phyloP scores from a whole-genome alignment of 176 grass and related monocot genomes.

The Dactylis glomerata region DNA sequence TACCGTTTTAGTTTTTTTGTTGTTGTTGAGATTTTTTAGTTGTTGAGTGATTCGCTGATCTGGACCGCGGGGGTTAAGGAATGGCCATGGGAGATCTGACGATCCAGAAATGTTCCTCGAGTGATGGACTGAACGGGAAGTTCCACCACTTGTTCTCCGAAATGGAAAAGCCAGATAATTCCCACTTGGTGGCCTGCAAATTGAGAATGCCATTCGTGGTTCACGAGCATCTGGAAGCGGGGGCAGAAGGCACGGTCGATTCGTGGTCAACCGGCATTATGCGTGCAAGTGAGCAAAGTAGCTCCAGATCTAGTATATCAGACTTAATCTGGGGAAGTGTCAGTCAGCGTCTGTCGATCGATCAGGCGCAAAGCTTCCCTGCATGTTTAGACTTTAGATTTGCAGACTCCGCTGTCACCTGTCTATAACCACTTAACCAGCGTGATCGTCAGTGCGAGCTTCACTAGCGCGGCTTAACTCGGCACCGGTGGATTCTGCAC shows the following conservation, averaged over 20 bases:
- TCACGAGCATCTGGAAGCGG: background rate
- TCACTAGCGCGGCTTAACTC: background rate
- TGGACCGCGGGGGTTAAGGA: no score
- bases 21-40: no score
- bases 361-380: background rate
- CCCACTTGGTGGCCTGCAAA: background rate
- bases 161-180: background rate
- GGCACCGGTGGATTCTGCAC: background rate
- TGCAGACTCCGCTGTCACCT: background rate
- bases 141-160: background rate
- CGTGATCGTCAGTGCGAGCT: background rate
- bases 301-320: background rate
- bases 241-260: background rate
- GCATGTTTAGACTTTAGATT: background rate
- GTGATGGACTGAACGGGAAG: background rate
- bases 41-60: no score
- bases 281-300: no score
- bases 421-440: no score
- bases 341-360: background rate
- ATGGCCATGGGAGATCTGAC: background rate
- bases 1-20: no score
- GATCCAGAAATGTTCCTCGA: background rate
- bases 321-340: background rate
- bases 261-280: background rate
- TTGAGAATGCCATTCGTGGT: background rate